phyloP scores from a whole-genome alignment of 192 early-diverging fungal genomes.

The Coemansia sp. region DNA sequence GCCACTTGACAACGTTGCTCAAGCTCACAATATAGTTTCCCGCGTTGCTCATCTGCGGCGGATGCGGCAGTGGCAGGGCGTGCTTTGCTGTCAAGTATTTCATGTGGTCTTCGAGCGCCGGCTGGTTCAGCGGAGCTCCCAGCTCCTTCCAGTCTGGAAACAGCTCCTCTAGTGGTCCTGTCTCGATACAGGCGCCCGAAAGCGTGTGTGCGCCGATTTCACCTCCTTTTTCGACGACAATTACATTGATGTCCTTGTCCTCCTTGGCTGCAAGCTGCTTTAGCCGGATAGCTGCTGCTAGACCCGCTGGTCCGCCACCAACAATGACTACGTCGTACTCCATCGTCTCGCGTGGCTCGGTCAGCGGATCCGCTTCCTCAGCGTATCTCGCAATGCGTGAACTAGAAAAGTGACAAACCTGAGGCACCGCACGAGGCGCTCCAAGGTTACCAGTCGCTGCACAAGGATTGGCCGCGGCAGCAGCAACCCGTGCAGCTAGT shows the following conservation, averaged over 20 bases:
- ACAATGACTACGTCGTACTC: slow-evolving; percentile 97
- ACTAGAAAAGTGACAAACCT: slow-evolving; percentile 12
- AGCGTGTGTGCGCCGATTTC: slow-evolving; percentile 96
- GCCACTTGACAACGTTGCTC: slow-evolving; percentile 92
- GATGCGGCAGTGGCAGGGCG: slow-evolving; percentile 86
- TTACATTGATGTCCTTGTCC: slow-evolving; percentile 83
- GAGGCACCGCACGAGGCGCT: not conserved
- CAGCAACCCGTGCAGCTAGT: not conserved
- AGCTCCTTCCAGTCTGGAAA: slow-evolving; percentile 98
- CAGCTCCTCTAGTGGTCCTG: slow-evolving; percentile 89
- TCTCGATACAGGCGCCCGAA: slow-evolving; percentile 94
- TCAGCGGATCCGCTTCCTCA: slow-evolving; percentile 56
- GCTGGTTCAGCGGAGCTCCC: slow-evolving; percentile 90
- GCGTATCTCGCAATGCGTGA: slow-evolving; percentile 21
- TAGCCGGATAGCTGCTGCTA: slow-evolving; percentile 93
- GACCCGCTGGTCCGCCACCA: slow-evolving; percentile 92
- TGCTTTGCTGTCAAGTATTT: slow-evolving; percentile 76
- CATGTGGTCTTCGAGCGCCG: slow-evolving; percentile 85
- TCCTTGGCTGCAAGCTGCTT: slow-evolving; percentile 88
- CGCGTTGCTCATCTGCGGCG: slow-evolving; percentile 94
- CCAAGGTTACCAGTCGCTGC: not conserved
- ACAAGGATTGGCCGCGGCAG: not conserved
- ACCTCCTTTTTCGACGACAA: slow-evolving; percentile 92
- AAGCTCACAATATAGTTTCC: slow-evolving; percentile 98
- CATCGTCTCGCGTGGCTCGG: slow-evolving; percentile 72